A percentile compares a stretch with the other conserved stretches of the same genome.
Evolutionary conservation across 345 rosid genomes (phyloP).

Genomic region (thale cress (Arabidopsis thaliana)): DNA sequence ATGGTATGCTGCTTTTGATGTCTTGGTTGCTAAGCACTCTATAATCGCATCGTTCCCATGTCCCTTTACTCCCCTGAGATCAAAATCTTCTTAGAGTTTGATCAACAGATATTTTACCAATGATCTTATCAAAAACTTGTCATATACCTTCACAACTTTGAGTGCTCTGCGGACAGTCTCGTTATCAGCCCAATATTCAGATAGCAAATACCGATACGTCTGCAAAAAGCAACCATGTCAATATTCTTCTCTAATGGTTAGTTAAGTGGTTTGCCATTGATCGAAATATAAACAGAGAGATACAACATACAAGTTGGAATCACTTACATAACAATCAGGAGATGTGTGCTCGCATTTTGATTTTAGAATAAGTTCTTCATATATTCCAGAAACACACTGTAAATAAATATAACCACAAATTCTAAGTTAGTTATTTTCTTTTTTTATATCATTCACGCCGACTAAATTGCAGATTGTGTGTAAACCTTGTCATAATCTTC

Average conservation of each 20-base stretch:
- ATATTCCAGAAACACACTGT: slow-evolving; percentile 37
- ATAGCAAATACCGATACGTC: slow-evolving; percentile 15
- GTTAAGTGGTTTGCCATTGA: neutral
- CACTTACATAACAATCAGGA: slow-evolving; percentile 32
- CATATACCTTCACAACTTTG: slow-evolving; percentile 22
- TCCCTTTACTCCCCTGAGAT: slow-evolving; percentile 25
- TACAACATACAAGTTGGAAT: neutral
- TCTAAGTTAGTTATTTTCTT: neutral
- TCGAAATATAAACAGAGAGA: neutral
- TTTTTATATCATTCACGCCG: neutral
- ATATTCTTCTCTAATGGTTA: neutral
- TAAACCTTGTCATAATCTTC: slow-evolving; percentile 12
- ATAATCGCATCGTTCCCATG: slow-evolving; percentile 28
- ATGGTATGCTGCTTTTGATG: slow-evolving; percentile 33
- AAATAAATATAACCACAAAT: neutral
- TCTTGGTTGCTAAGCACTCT: neutral
- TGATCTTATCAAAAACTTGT: neutral
- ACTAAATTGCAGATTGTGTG: neutral
- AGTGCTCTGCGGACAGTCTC: slow-evolving; percentile 34
- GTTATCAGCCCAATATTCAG: slow-evolving; percentile 32
- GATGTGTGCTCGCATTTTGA: slow-evolving; percentile 25
- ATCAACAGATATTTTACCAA: neutral
- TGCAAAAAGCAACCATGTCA: slow-evolving; percentile 1
- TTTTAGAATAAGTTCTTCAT: neutral
- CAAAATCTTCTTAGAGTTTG: slow-evolving; percentile 11